Evolutionary conservation across 1,284 basidiomycete species (phyloP).

Genomic region (Leccinum pallidistipes): DNA sequence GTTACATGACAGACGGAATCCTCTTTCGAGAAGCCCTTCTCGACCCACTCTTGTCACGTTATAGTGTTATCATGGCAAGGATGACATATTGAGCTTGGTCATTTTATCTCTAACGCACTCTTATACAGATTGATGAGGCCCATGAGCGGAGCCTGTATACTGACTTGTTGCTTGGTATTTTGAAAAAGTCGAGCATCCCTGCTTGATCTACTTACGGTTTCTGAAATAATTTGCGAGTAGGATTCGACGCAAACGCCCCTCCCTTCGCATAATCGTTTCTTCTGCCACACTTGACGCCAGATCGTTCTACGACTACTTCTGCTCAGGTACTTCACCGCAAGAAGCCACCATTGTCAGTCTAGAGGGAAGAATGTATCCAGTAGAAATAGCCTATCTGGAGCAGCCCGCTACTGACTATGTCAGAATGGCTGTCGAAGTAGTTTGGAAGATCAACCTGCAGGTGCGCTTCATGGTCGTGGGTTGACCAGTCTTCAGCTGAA

Average conservation of each 20-base stretch:
- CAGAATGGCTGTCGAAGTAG: constrained; percentile 78
- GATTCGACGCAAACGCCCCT: constrained; percentile 86
- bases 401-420: constrained; percentile 83
- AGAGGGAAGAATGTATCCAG: constrained; percentile 92
- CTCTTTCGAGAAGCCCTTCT: constrained; percentile 93
- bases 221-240: constrained; percentile 39
- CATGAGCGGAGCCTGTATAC: constrained; percentile 96
- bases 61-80: constrained; percentile 92
- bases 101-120: constrained; percentile 7
- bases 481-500: constrained; percentile 1
- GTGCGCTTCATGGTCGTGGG: constrained; percentile 39
- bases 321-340: constrained; percentile 45
- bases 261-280: constrained; percentile 88
- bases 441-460: constrained; percentile 85
- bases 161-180: constrained; percentile 87
- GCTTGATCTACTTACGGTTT: constrained; percentile 7
- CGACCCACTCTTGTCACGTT: constrained; percentile 85
- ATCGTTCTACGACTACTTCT: constrained; percentile 89
- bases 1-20: constrained; percentile 98
- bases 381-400: constrained; percentile 77
- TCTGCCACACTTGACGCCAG: constrained; percentile 95
- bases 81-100: constrained; percentile 13
- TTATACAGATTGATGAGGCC: constrained; percentile 86
- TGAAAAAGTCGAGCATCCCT: constrained; percentile 72
- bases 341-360: constrained; percentile 83